Evolutionary conservation across 805 yeast genomes (phyloP).

Genomic region (Saccharomycopsis guyanensis): DNA sequence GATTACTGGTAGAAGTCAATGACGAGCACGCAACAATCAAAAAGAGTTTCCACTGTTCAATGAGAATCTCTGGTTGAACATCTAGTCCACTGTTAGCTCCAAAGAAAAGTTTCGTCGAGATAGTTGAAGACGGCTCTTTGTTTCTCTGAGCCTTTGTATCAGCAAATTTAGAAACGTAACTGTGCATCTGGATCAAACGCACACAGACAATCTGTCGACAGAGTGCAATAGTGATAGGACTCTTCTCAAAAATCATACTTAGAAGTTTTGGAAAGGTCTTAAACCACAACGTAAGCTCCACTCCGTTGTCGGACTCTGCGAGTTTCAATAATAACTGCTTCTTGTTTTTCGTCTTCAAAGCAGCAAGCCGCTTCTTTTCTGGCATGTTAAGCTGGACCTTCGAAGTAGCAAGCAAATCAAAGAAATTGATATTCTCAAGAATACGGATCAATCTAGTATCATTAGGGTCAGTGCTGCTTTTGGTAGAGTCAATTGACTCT

Average conservation of each 20-base stretch:
- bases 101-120: conserved; percentile 17
- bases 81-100: conserved; percentile 11
- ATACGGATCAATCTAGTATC: conserved; percentile 74
- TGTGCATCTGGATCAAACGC: conserved; percentile 78
- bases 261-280: conserved; percentile 74
- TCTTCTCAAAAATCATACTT: conserved; percentile 61
- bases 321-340: conserved; percentile 64
- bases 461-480: conserved; percentile 43
- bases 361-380: conserved; percentile 64
- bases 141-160: conserved; percentile 24
- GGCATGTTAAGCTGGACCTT: conserved; percentile 55
- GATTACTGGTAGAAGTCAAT: conserved; percentile 82
- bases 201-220: conserved; percentile 89
- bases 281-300: conserved; percentile 96
- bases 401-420: conserved; percentile 48
- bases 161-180: conserved; percentile 50
- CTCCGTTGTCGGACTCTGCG: conserved; percentile 90
- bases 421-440: conserved; percentile 61
- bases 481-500: conserved; percentile 52
- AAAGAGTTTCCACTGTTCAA: conserved; percentile 85
- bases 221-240: conserved; percentile 91
- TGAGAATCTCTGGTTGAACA: conserved; percentile 59
- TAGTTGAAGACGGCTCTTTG: conserved; percentile 19
- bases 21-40: conserved; percentile 89
- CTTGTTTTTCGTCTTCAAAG: conserved; percentile 48